These are phyloP conservation scores for Colletotrichum sp. DNA, from an alignment of 2,329 filamentous ascomycete species.

Conservation along the genomic window DNA sequence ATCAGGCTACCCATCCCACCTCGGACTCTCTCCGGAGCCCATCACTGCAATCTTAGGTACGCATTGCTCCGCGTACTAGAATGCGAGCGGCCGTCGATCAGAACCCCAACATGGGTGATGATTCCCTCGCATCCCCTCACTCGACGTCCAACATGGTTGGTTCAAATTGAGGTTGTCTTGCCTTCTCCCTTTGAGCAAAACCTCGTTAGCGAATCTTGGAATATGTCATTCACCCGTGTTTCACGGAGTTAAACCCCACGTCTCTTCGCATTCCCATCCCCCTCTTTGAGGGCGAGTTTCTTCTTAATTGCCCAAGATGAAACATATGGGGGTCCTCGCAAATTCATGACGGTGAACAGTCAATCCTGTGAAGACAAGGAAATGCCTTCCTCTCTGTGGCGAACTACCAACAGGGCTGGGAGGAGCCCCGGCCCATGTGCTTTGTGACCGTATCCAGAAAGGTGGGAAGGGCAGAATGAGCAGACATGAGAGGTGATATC, in stretches of 20 bases:
- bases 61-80: not conserved
- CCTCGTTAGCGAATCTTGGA: not conserved
- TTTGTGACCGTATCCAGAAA: not conserved
- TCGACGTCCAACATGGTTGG: not conserved
- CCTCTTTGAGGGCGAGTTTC: not conserved
- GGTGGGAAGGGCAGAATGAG: not conserved
- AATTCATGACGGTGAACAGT: not conserved
- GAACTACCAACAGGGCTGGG: not conserved
- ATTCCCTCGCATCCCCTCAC: not conserved
- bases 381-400: not conserved
- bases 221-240: not conserved
- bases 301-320: not conserved
- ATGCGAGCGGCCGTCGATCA: not conserved
- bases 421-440: not conserved
- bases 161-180: not conserved
- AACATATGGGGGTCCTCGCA: not conserved
- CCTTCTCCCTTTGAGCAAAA: not conserved
- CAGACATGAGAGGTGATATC: not conserved
- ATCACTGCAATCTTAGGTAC: not conserved
- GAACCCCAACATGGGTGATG: not conserved
- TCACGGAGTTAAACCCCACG: not conserved
- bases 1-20: not conserved
- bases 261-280: not conserved
- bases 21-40: not conserved
- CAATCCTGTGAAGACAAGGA: not conserved